Evolutionary conservation across 1,284 basidiomycete species (phyloP).

Genomic region (Singerocomus rubriflavus): DNA sequence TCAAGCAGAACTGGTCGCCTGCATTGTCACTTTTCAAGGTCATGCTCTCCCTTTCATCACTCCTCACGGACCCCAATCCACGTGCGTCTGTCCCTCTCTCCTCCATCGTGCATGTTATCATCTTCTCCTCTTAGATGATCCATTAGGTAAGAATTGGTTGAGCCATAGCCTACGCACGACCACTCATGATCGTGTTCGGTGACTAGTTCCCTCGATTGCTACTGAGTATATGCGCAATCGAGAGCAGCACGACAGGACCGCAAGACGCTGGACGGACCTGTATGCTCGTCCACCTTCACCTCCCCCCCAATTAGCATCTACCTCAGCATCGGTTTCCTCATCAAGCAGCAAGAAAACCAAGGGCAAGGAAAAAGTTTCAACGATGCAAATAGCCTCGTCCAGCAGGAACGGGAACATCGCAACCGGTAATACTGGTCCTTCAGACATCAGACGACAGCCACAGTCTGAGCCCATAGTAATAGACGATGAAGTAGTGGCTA

Average conservation of each 20-base stretch:
- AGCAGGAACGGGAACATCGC: neutral
- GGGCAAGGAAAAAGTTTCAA: slow-evolving; percentile 34
- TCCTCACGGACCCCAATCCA: slow-evolving; percentile 88
- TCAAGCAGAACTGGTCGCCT: slow-evolving; percentile 89
- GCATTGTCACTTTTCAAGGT: slow-evolving; percentile 90
- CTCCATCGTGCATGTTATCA: neutral
- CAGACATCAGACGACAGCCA: slow-evolving; percentile 13
- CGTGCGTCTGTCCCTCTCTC: slow-evolving; percentile 44
- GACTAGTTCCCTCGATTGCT: slow-evolving; percentile 68
- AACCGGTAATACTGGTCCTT: slow-evolving; percentile 10
- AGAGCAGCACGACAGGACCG: slow-evolving; percentile 53
- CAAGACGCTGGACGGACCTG: slow-evolving; percentile 49
- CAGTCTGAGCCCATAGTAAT: slow-evolving; percentile 41
- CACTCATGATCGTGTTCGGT: neutral
- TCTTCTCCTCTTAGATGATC: slow-evolving; percentile 51
- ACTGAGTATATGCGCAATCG: slow-evolving; percentile 65
- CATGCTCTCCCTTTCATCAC: slow-evolving; percentile 81
- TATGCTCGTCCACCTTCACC: slow-evolving; percentile 41
- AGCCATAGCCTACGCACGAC: neutral
- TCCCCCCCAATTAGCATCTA: slow-evolving; percentile 3
- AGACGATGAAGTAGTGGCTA: slow-evolving; percentile 42
- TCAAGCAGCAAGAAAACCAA: slow-evolving; percentile 36
- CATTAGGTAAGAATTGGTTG: slow-evolving; percentile 48
- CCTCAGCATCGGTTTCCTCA: slow-evolving; percentile 7
- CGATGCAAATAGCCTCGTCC: slow-evolving; percentile 5